Conservation (phyloP, 139 green algal species). For the Edaphochlamys debaryana region DNA sequence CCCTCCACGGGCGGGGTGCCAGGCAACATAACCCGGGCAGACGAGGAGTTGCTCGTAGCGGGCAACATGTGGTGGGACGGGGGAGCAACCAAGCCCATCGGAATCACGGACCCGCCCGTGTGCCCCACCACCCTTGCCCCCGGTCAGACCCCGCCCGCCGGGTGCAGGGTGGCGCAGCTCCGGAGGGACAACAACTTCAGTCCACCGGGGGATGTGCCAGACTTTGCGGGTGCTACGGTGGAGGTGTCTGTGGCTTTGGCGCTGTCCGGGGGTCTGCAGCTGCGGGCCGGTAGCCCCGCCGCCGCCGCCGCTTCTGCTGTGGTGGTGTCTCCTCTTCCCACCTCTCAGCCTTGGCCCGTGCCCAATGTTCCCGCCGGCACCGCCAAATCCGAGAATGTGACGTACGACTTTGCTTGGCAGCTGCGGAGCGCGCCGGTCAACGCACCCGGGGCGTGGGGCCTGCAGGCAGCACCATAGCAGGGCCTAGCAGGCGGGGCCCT, state of each 20-base stretch:
- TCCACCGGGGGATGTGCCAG: not conserved
- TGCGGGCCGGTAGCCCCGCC: not conserved
- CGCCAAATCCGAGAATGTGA: no score
- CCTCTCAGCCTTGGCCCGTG: no score
- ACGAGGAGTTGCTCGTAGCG: not conserved
- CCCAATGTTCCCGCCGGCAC: no score
- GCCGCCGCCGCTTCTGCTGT: not conserved
- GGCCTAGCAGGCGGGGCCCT: no score
- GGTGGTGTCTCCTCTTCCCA: not conserved
- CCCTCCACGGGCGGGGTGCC: not conserved
- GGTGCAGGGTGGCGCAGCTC: not conserved
- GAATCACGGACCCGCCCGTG: not conserved
- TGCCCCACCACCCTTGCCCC: not conserved
- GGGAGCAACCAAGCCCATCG: not conserved
- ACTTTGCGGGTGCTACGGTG: not conserved
- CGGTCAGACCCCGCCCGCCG: not conserved
- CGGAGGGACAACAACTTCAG: not conserved
- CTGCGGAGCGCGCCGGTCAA: no score
- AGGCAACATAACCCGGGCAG: not conserved
- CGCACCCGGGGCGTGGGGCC: no score
- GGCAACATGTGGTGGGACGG: slow-evolving; percentile 3
- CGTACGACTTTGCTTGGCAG: no score
- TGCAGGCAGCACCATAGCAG: no score
- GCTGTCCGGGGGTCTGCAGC: not conserved
- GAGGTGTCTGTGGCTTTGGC: not conserved